Conservation (phyloP, 2,329 filamentous ascomycete genomes). For the Fusarium falciforme region DNA sequence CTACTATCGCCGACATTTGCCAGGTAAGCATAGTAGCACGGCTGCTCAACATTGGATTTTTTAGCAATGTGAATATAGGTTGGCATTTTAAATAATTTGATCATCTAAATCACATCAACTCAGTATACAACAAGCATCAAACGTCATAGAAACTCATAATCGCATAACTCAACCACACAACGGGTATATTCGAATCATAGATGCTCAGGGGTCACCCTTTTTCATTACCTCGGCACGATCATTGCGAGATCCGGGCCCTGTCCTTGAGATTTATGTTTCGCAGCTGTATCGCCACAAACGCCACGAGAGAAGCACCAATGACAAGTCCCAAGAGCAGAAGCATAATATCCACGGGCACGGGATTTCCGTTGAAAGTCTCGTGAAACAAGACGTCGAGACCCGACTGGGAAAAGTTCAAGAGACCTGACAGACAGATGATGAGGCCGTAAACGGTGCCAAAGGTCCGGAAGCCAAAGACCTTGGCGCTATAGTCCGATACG, state of each 20-base stretch:
- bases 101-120: not conserved
- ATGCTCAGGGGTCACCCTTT: not conserved
- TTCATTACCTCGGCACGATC: not conserved
- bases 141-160: not conserved
- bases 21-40: not conserved
- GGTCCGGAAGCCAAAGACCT: constrained; percentile 91
- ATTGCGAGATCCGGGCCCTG: constrained; percentile 40
- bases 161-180: not conserved
- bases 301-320: constrained; percentile 74
- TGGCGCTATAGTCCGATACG: constrained; percentile 88
- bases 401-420: constrained; percentile 87
- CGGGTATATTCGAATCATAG: not conserved
- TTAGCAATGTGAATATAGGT: not conserved
- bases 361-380: constrained; percentile 75
- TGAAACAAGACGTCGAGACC: constrained; percentile 84
- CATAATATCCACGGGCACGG: constrained; percentile 80
- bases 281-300: constrained; percentile 67
- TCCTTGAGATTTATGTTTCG: constrained; percentile 47
- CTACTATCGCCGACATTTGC: not conserved
- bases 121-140: not conserved
- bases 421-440: constrained; percentile 85
- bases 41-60: not conserved
- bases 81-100: not conserved
- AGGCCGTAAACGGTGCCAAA: constrained; percentile 95
- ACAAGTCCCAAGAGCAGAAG: constrained; percentile 71